Base-by-base conservation (phyloP, 1,139 yeast species). In the Lodderomyces elongisporus region DNA sequence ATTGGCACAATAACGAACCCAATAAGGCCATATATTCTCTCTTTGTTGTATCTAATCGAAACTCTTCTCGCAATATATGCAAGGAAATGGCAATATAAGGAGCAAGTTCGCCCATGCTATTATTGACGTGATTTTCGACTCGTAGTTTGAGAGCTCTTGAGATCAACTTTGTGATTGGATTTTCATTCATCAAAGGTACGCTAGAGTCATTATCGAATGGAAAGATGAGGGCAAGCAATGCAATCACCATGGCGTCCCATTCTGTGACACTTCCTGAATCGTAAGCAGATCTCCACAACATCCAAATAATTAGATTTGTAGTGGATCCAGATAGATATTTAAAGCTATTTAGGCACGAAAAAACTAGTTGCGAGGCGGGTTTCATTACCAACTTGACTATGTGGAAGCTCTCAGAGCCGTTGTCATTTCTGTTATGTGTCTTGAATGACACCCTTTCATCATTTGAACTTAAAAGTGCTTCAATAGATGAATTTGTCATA, bases 21-120 rank as follows among this genome's bases (percentile, higher is more conserved):
- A 88, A 47, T 25, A 56, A 54, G 4, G 57, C 45, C 13, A 70
- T 58, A 14, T 62, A 58, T 0, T 46, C 41, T 2, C 51, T 41
- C 8, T 69, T 63, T 24, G 79, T 59, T 2, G 76, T 57, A 45
- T 83, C 78, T 25, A 91, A 60, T 36, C 73, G 67, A 28, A 70
- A 57, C 41, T 89, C 97, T 53, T 91, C 96, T 38, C 89, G 61
- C 3, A 87, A 58, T 23, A 87, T 51, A 59, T 89, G 97, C 27
- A 89, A 55, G 0, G 88, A 75, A 22, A 84, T 56, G 0, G 79
- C 66, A n/a, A 85, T 66, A 40, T 74, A 77, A 1, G 87, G 85
- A 2, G 79, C 56, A 47, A 75, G 55, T 28, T 74, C 75, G 8
- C 61, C 54, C 27, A 77, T 53, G 2, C 67, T 56, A 42, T 68